Percentiles rank a stretch among this genome's conserved stretches.
Evolutionary conservation across 345 rosid species (phyloP).

Genomic region (Boechera divaricarpa): DNA sequence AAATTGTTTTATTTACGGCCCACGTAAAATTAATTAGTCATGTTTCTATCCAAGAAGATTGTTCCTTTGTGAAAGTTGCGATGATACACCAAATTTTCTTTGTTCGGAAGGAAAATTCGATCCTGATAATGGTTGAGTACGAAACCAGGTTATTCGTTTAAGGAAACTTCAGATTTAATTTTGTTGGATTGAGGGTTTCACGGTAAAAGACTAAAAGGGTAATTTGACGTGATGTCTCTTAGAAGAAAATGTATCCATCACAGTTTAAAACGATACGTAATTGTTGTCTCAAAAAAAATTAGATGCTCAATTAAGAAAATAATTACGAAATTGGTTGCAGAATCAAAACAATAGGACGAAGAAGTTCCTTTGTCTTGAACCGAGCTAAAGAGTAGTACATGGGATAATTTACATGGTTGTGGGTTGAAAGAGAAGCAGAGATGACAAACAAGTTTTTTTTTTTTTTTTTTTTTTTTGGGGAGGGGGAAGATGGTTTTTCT

Average conservation of each 20-base stretch:
- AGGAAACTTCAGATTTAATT: neutral
- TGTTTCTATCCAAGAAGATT: neutral
- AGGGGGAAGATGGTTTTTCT: too few relatives aligned
- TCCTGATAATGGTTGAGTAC: neutral
- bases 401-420: too few relatives aligned
- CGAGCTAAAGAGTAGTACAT: too few relatives aligned
- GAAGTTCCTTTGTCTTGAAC: too few relatives aligned
- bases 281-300: too few relatives aligned
- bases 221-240: neutral
- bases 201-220: neutral
- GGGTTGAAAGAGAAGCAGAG: too few relatives aligned
- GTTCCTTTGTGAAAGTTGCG: neutral
- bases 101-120: neutral
- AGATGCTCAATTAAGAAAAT: too few relatives aligned
- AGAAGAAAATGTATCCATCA: neutral
- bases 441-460: too few relatives aligned
- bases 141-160: too few relatives aligned
- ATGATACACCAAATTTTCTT: neutral
- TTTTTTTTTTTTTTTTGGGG: too few relatives aligned
- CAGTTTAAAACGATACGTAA: neutral
- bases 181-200: neutral
- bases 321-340: too few relatives aligned
- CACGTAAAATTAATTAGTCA: constrained; percentile 1
- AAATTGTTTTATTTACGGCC: neutral
- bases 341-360: too few relatives aligned